Evolutionary conservation across 2,329 filamentous ascomycete species (phyloP), one percentile per base, ranked within the genome.

Genomic region (Calonectria multiphialidica): DNA sequence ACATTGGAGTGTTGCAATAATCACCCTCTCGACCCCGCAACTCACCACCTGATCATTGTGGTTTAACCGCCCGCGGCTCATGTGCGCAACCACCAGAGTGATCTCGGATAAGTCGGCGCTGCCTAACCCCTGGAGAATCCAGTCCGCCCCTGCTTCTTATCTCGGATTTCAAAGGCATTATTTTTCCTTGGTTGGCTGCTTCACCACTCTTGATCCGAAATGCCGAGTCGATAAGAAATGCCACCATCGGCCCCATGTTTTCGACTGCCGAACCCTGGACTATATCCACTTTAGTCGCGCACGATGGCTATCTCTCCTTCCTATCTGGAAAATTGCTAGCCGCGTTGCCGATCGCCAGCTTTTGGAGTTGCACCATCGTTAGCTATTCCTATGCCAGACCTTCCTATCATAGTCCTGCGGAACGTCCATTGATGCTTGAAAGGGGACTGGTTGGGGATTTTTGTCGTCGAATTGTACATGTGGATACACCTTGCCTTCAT

Each of bases 191-290:
- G 53, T 35, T 40, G 18, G 12, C 30, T 21, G 30, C 12, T n/a
- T 9, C n/a, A 57, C 50, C 16, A 57, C 53, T 37, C 53, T 40
- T n/a, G 53, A 57, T 57, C 53, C 53, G 53, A 40, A 57, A 57
- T 57, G 53, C 53, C 53, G 53, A 40, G 30, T 57, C 33, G 53
- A 57, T 57, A 57, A 57, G 53, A 57, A 12, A 40, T 57, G n/a
- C n/a, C 53, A 23, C 49, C 53, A 57, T 57, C 53, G 40, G 3
- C 53, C 53, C 53, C 53, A 59, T 59, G 53, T 40, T 40, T 40
- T 59, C 33, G 53, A 59, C 53, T 59, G 35, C 53, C 53, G 53
- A 37, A 40, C 53, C 53, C 53, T 37, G 37, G 53, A 33, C 53
- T 33, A 40, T 57, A 25, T 21, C 53, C 53, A 57, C 33, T 40